These are phyloP conservation scores for Thraustochytrium aureum DNA, from an alignment of 352 stramenopile species.

Conservation along the genomic window DNA sequence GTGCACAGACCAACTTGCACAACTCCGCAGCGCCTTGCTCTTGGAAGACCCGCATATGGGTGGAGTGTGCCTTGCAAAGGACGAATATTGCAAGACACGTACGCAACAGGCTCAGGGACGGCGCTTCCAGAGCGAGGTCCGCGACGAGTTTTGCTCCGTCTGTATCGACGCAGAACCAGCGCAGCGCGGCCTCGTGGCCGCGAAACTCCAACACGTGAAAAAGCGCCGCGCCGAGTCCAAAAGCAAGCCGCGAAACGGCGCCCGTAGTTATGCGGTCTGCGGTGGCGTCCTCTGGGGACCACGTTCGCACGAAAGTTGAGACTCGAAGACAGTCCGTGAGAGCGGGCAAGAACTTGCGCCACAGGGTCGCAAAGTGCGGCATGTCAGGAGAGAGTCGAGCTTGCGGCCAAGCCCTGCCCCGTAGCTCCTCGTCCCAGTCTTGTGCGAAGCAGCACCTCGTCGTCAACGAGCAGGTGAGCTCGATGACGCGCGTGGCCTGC, in stretches of 20 bases:
- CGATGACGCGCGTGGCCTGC: neutral
- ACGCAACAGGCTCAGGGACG: neutral
- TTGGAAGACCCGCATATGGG: neutral
- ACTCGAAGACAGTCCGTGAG: neutral
- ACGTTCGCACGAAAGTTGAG: neutral
- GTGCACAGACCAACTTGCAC: neutral
- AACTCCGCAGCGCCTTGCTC: neutral
- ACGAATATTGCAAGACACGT: neutral
- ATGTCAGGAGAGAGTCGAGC: neutral
- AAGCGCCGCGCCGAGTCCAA: neutral
- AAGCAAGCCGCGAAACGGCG: neutral
- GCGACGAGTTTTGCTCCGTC: neutral
- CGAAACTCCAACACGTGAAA: neutral
- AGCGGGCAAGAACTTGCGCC: neutral
- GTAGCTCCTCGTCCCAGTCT: neutral
- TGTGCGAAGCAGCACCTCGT: neutral
- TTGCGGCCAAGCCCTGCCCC: no score
- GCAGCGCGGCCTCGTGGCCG: neutral
- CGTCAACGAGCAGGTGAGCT: no score
- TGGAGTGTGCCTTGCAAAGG: neutral
- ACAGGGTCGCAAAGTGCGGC: neutral
- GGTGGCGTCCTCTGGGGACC: no score
- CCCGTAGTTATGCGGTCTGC: neutral
- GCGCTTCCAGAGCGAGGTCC: neutral
- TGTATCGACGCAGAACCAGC: neutral